phyloP scores from a whole-genome alignment of 345 rosid genomes.

The Gossypium bickii region DNA sequence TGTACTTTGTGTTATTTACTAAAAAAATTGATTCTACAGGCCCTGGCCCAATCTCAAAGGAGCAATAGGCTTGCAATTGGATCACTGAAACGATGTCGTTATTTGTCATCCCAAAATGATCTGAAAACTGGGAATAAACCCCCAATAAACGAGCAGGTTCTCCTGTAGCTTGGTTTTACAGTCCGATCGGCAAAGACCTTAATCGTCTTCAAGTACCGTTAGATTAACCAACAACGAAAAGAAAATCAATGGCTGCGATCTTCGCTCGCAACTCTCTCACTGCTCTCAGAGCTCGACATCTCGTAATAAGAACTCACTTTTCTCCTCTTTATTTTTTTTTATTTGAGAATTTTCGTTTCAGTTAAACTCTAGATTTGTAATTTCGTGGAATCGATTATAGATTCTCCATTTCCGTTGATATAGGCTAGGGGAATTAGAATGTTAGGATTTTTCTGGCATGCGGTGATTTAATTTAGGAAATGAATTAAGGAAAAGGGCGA shows the following conservation, averaged over 20 bases:
- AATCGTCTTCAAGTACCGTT: background rate
- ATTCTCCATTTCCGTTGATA: background rate
- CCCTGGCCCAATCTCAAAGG: background rate
- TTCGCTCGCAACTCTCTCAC: conserved; percentile 79
- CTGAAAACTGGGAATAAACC: background rate
- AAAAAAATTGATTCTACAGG: no score
- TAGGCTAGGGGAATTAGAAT: background rate
- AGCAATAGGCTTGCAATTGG: background rate
- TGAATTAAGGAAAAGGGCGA: background rate
- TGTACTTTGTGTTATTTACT: no score
- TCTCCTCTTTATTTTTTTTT: background rate
- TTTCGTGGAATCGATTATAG: background rate
- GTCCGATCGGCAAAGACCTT: conserved; percentile 1
- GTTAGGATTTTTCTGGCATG: background rate
- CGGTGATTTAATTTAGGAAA: background rate
- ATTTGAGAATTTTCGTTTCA: background rate
- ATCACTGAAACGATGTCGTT: background rate
- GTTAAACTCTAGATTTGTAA: background rate
- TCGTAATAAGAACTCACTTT: conserved; percentile 13
- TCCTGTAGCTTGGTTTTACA: background rate
- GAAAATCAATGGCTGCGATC: conserved; percentile 55
- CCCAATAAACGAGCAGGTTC: background rate
- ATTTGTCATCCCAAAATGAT: background rate
- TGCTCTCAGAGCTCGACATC: conserved; percentile 38
- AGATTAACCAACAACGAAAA: background rate